Conservation (phyloP, 495 filamentous ascomycete genomes). For the Aspergillus incahuasiensis region DNA sequence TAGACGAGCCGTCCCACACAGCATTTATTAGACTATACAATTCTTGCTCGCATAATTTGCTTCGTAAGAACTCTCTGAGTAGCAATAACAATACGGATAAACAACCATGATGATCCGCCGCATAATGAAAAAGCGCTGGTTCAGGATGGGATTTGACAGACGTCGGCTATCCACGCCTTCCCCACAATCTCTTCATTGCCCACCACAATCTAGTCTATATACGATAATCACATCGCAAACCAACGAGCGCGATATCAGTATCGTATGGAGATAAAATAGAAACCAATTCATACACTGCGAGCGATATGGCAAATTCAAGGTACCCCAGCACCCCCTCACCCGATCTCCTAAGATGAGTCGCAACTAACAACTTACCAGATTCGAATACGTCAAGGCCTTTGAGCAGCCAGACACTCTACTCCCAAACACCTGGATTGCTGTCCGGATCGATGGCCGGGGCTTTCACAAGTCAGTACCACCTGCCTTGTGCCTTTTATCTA, state of each 20-base stretch:
- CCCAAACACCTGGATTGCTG: conserved; percentile 88
- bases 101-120: too few species aligned
- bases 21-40: background rate
- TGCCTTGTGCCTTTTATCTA: too few species aligned
- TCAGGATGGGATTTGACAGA: background rate
- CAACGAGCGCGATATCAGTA: background rate
- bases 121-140: too few species aligned
- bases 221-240: background rate
- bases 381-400: conserved; percentile 87
- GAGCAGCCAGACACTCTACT: conserved; percentile 77
- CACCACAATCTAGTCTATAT: background rate
- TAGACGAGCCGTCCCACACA: background rate
- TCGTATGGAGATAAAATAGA: too few species aligned
- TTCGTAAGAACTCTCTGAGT: too few species aligned
- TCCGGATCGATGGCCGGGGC: conserved; percentile 86
- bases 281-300: background rate
- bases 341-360: background rate
- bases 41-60: too few species aligned
- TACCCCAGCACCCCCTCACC: conserved; percentile 20
- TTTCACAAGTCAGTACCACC: conserved; percentile 72
- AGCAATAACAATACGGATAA: too few species aligned
- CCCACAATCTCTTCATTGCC: conserved; percentile 3
- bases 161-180: background rate
- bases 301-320: conserved; percentile 55
- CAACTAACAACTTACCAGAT: conserved; percentile 45